Evolutionary conservation across 768 basidiomycete species (phyloP).

Genomic region (Infundibulicybe gibba): DNA sequence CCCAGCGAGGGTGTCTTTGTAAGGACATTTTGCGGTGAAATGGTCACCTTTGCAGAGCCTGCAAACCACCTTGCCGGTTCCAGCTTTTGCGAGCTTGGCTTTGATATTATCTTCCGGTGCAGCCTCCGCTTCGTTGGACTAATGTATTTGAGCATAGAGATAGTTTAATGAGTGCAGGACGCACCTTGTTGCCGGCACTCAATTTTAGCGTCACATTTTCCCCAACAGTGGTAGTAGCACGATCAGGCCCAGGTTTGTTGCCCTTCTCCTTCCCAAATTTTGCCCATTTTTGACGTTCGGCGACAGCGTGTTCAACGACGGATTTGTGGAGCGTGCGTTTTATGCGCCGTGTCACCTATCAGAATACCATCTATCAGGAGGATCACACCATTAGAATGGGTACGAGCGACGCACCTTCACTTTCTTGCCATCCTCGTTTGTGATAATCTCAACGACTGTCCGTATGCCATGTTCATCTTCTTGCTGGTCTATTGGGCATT

Average conservation of each 20-base stretch:
- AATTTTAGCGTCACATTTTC: slow-evolving; percentile 45
- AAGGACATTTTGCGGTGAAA: slow-evolving; percentile 98
- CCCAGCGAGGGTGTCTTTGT: slow-evolving; percentile 88
- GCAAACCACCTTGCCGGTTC: slow-evolving; percentile 87
- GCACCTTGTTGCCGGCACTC: slow-evolving; percentile 59
- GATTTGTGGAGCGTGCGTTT: slow-evolving; percentile 86
- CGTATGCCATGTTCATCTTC: slow-evolving; percentile 72
- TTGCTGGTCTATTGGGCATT: slow-evolving; percentile 61
- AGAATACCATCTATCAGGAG: slow-evolving; percentile 1
- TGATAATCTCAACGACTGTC: slow-evolving; percentile 74
- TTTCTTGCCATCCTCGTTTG: slow-evolving; percentile 93
- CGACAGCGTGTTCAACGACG: slow-evolving; percentile 90
- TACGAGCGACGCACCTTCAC: slow-evolving; percentile 66
- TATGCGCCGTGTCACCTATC: slow-evolving; percentile 80
- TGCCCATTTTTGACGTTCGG: slow-evolving; percentile 88
- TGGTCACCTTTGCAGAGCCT: slow-evolving; percentile 95
- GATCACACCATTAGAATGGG: not conserved
- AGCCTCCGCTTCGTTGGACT: slow-evolving; percentile 67
- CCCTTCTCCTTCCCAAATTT: slow-evolving; percentile 94
- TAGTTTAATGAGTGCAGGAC: slow-evolving; percentile 3
- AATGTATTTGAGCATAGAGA: not conserved
- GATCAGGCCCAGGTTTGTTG: slow-evolving; percentile 83
- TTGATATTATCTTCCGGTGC: slow-evolving; percentile 65
- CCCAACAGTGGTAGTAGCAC: slow-evolving; percentile 92
- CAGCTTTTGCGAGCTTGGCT: slow-evolving; percentile 62